phyloP scores from a whole-genome alignment of 305 asterid genomes.

The Rubia tinctorum region DNA sequence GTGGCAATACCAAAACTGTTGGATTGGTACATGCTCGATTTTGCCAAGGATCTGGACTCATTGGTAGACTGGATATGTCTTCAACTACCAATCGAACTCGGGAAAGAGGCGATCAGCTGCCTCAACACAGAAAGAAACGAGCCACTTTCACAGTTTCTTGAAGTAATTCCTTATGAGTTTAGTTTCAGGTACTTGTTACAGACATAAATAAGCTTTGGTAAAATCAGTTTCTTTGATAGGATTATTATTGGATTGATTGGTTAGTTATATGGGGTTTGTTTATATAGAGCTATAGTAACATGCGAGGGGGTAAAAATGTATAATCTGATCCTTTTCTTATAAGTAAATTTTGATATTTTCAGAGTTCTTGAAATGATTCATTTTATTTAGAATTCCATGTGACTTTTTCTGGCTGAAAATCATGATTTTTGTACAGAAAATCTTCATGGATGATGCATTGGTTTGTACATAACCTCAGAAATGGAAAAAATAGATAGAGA shows the following conservation, averaged over 20 bases:
- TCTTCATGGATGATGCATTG: not conserved
- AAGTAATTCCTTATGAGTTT: conserved; percentile 63
- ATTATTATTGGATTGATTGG: conserved; percentile 22
- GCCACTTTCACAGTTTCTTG: conserved; percentile 38
- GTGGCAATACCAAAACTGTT: conserved; percentile 60
- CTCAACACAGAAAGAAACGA: conserved; percentile 46
- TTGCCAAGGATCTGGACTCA: conserved; percentile 69
- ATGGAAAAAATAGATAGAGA: not conserved
- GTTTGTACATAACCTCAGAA: conserved; percentile 3
- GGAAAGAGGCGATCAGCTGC: conserved; percentile 67
- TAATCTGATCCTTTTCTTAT: conserved; percentile 25
- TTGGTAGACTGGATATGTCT: conserved; percentile 74
- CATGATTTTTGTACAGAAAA: not conserved
- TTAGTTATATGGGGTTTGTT: not conserved
- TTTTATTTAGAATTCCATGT: not conserved
- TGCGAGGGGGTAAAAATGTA: conserved; percentile 23
- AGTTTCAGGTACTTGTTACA: conserved; percentile 67
- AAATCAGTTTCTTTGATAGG: conserved; percentile 14
- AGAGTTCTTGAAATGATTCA: conserved; percentile 3
- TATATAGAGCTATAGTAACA: conserved; percentile 28
- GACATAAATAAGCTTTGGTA: conserved; percentile 34
- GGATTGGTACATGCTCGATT: conserved; percentile 74
- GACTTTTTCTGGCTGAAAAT: not conserved
- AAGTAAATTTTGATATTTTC: conserved; percentile 30
- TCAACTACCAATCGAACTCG: conserved; percentile 54